Conservation (phyloP, 2,329 filamentous ascomycete genomes). For the Ascochyta lentis region DNA sequence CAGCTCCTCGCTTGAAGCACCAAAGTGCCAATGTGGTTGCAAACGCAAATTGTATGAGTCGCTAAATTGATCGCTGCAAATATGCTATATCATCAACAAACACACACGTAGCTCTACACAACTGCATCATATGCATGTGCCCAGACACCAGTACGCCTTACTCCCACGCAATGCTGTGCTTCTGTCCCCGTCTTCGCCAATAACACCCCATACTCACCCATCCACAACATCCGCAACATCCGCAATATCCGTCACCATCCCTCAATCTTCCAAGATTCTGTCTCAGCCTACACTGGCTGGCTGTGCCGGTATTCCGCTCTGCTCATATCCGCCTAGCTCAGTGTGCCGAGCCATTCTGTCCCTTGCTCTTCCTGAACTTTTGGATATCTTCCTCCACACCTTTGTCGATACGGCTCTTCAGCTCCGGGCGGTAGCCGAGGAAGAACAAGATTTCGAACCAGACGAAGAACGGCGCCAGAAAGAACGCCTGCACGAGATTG, state of each 20-base stretch:
- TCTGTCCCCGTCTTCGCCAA: slow-evolving; percentile 5
- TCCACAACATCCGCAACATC: background rate
- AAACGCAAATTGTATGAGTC: slow-evolving; percentile 3
- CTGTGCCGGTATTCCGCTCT: slow-evolving; percentile 16
- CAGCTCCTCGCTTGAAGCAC: background rate
- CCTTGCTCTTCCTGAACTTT: slow-evolving; percentile 69
- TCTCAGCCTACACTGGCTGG: background rate
- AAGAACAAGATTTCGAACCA: slow-evolving; percentile 94
- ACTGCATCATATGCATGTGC: slow-evolving; percentile 2
- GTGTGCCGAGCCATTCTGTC: slow-evolving; percentile 41
- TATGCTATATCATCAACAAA: slow-evolving; percentile 7
- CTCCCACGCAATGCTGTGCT: slow-evolving; percentile 31
- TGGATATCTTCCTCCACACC: slow-evolving; percentile 77
- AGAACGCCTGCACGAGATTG: slow-evolving; percentile 88
- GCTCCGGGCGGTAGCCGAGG: slow-evolving; percentile 86
- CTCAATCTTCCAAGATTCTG: background rate
- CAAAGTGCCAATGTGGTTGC: background rate
- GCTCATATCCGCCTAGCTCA: background rate
- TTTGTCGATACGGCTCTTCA: slow-evolving; percentile 81
- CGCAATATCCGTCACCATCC: background rate
- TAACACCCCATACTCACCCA: background rate
- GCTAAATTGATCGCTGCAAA: slow-evolving; percentile 14
- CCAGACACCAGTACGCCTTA: slow-evolving; percentile 27
- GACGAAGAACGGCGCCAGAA: slow-evolving; percentile 93
- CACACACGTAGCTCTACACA: background rate